Percentiles rank a stretch among this genome's conserved stretches.
These are phyloP conservation scores for Botrytis paeoniae DNA, from an alignment of 2,329 filamentous ascomycete genomes.

Conservation along the genomic window DNA sequence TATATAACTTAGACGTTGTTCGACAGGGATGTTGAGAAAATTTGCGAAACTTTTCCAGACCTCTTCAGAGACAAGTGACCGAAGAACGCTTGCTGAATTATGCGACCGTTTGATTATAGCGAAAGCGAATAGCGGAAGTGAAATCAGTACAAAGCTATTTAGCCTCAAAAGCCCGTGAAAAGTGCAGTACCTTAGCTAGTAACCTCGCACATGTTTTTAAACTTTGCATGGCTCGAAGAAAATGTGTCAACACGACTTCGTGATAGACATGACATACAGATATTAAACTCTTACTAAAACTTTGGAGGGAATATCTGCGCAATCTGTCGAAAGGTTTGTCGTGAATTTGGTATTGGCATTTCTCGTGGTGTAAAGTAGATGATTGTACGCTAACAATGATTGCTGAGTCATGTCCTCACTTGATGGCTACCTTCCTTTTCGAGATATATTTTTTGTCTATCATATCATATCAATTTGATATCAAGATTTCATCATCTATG, in stretches of 20 bases:
- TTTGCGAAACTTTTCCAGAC: background rate
- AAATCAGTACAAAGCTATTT: background rate
- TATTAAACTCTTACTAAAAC: background rate
- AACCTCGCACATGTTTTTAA: background rate
- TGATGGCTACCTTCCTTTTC: background rate
- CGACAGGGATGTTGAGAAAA: background rate
- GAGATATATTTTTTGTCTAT: background rate
- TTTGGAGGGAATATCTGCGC: background rate
- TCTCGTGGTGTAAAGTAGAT: background rate
- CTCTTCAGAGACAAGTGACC: background rate
- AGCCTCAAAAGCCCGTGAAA: background rate
- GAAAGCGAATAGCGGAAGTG: background rate
- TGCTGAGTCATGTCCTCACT: background rate
- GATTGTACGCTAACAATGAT: background rate
- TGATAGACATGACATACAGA: background rate
- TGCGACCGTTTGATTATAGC: background rate
- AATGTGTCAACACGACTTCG: background rate
- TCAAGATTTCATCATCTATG: background rate
- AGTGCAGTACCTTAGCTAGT: background rate
- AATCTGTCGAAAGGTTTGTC: background rate
- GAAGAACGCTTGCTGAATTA: background rate
- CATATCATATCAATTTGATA: background rate
- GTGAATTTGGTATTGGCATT: background rate
- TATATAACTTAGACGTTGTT: background rate
- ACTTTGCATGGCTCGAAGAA: background rate